Conservation (phyloP, 441 rosid species). For the Iberis amara region DNA sequence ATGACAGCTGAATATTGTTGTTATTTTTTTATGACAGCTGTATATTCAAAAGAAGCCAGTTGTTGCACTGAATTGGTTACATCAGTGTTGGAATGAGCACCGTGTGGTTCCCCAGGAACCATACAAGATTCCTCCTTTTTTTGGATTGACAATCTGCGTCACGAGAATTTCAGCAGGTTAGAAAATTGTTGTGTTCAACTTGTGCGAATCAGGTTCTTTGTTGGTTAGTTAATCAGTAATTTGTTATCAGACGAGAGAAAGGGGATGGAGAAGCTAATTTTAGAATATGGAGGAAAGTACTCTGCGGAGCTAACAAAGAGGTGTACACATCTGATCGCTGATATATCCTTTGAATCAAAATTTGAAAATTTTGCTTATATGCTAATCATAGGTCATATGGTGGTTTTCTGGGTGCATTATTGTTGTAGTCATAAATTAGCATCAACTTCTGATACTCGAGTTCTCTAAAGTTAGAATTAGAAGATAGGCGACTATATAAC, state of each 20-base stretch:
- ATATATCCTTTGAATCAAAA: conserved; percentile 65
- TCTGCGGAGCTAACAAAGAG: conserved; percentile 77
- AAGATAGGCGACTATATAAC: conserved; percentile 9
- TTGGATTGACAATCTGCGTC: conserved; percentile 77
- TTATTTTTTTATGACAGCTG: conserved; percentile 44
- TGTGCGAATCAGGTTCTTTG: conserved; percentile 16
- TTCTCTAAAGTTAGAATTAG: conserved; percentile 5
- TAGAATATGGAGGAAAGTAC: conserved; percentile 82
- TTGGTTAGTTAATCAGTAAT: conserved; percentile 30
- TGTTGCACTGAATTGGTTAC: conserved; percentile 75
- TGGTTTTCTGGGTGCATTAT: conserved; percentile 13
- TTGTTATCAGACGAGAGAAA: conserved; percentile 66
- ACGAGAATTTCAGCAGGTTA: conserved; percentile 77
- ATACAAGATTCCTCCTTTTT: conserved; percentile 82
- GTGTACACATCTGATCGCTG: conserved; percentile 91
- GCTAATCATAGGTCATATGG: conserved; percentile 22
- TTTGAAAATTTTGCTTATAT: background rate
- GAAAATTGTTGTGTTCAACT: conserved; percentile 21
- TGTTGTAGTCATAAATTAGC: conserved; percentile 7
- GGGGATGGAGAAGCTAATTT: conserved; percentile 58
- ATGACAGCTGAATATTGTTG: conserved; percentile 15
- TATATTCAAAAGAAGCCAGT: conserved; percentile 79
- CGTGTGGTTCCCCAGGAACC: conserved; percentile 93
- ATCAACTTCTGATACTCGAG: conserved; percentile 8
- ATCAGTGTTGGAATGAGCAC: conserved; percentile 90